A percentile compares a stretch with the other conserved stretches of the same genome.
Conservation (phyloP, 306 rosid species). For the Lathyrus aphaca region DNA sequence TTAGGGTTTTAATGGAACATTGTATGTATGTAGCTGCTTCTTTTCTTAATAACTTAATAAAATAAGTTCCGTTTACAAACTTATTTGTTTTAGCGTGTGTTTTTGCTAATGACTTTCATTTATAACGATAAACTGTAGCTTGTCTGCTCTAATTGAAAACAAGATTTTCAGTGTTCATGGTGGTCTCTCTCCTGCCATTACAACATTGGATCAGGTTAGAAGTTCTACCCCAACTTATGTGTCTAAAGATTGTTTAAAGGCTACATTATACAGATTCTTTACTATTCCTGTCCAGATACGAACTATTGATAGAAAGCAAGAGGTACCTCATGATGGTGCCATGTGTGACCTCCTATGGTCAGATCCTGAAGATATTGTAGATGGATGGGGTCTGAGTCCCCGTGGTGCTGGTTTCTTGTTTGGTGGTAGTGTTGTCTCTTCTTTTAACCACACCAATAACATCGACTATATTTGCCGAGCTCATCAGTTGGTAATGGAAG, state of each 20-base stretch:
- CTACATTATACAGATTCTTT: constrained; percentile 23
- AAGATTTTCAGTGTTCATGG: constrained; percentile 96
- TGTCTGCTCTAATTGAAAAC: constrained; percentile 95
- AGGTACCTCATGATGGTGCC: constrained; percentile 99
- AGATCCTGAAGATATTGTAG: constrained; percentile 98
- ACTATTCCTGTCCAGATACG: constrained; percentile 62
- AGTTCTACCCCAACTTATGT: constrained; percentile 27
- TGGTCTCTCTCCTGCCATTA: constrained; percentile 96
- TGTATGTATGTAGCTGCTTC: constrained; percentile 25
- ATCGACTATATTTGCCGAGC: constrained; percentile 98
- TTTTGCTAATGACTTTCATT: constrained; percentile 33
- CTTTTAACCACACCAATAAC: constrained; percentile 93
- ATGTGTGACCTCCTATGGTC: constrained; percentile 99
- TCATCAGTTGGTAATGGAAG: constrained; percentile 99
- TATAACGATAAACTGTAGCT: constrained; percentile 53
- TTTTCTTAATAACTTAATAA: constrained; percentile 18
- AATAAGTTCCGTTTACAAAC: constrained; percentile 23
- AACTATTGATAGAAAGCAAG: constrained; percentile 96
- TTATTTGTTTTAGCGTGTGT: constrained; percentile 24
- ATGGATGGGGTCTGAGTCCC: constrained; percentile 98
- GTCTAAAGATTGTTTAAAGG: constrained; percentile 16
- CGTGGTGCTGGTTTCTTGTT: constrained; percentile 98
- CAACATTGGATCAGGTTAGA: constrained; percentile 92
- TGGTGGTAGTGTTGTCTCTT: constrained; percentile 87
- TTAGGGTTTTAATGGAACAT: constrained; percentile 18